Evolutionary conservation across 2,329 filamentous ascomycete species (phyloP), one percentile per base, ranked within the genome.

Genomic region (Bertia moriformis): DNA sequence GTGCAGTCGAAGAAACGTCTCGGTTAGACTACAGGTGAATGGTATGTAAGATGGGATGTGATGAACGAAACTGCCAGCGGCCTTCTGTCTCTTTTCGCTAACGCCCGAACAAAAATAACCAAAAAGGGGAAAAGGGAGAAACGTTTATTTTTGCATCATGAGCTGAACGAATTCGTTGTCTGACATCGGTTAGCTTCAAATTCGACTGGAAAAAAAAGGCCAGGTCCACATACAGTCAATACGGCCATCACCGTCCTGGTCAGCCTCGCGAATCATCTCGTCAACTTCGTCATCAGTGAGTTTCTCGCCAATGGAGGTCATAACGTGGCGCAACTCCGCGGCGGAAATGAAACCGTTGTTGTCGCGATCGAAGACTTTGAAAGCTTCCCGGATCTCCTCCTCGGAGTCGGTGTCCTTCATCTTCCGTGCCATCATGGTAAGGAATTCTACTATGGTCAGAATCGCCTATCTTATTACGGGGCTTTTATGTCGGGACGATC

Each of bases 281-380:
- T 77, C 71, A 42, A 78, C 69, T 60, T 79, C 71, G 33, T 70
- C 69, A 47, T 78, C 71, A 38, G 71, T 73, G 53, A 78, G 56
- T 54, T 74, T 71, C 63, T 79, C 73, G 46, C 74, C 74, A 40
- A 78, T 71, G 18, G 67, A 71, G 46, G 69, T 73, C 69, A 79
- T 75, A 55, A 78, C 71, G 49, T 70, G 65, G 47, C 69, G 65
- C 46, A 79, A 62, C 57, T 78, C 74, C 38, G 71, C 69, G 39
- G 70, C 66, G 19, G 69, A 73, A 57, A 79, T 79, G 53, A 73
- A 76, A 47, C 74, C 74, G 53, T 72, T 76, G 56, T 71, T 71
- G 51, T 79, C 74, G 51, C 70, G 69, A 56, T 79, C 74, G 54
- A 79, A 78, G 51, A 78, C 73, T 56, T 70, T 67, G 65, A 78